phyloP scores from a whole-genome alignment of 192 early-diverging fungal genomes.

The Backusella sp. region DNA sequence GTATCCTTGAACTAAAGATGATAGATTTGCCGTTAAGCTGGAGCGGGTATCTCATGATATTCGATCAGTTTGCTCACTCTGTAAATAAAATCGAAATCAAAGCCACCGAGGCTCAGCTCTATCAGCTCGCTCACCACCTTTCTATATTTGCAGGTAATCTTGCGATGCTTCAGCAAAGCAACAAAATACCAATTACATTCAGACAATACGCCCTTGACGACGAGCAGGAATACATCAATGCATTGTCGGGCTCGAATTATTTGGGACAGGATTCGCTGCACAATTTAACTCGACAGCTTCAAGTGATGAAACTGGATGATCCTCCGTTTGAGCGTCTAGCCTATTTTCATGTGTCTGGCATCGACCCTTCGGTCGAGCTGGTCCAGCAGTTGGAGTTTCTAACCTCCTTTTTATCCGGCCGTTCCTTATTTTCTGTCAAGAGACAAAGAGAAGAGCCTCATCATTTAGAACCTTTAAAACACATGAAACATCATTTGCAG shows the following conservation, averaged over 20 bases:
- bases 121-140: conserved; percentile 19
- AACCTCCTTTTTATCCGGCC: conserved; percentile 11
- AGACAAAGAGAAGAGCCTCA: conserved; percentile 2
- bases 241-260: not conserved
- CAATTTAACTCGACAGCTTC: conserved; percentile 4
- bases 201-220: conserved; percentile 23
- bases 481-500: conserved; percentile 9
- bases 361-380: not conserved
- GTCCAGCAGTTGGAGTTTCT: conserved; percentile 11
- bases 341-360: conserved; percentile 2
- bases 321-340: conserved; percentile 17
- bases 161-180: conserved; percentile 23
- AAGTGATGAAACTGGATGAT: conserved; percentile 14
- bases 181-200: conserved; percentile 29
- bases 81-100: conserved; percentile 24
- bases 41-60: conserved; percentile 26
- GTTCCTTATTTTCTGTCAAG: not conserved
- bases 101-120: not conserved
- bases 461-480: not conserved
- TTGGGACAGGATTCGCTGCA: conserved; percentile 16
- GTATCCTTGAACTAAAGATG: conserved; percentile 17
- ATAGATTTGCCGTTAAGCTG: conserved; percentile 22
- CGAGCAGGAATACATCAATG: not conserved
- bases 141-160: conserved; percentile 30
- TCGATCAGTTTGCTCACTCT: conserved; percentile 33